These are phyloP conservation scores for Geotrichum australiense DNA, from an alignment of 1,139 yeast genomes.

Conservation along the genomic window DNA sequence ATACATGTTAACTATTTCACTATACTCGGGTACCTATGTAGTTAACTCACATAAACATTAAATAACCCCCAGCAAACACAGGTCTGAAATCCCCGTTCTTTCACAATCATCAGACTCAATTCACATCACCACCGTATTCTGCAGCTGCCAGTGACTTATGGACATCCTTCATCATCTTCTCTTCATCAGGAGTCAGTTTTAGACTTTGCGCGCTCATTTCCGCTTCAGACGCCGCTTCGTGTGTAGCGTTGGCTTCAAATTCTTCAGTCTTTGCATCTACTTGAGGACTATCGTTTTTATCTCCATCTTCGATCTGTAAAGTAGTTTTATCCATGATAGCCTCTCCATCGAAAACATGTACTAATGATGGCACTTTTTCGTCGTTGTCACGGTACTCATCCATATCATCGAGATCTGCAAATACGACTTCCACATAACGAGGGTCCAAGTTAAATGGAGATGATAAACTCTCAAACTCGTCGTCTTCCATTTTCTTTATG, in stretches of 20 bases:
- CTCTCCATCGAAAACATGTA: too few species aligned
- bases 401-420: background rate
- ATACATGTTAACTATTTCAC: too few species aligned
- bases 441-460: background rate
- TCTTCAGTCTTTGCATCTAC: background rate
- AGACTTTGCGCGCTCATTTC: too few species aligned
- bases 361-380: background rate
- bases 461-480: background rate
- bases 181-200: too few species aligned
- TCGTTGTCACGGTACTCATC: background rate
- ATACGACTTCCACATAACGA: constrained; percentile 3
- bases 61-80: too few species aligned
- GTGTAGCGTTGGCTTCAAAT: background rate
- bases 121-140: background rate
- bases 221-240: background rate
- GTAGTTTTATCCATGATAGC: background rate
- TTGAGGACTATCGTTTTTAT: background rate
- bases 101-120: too few species aligned
- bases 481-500: background rate
- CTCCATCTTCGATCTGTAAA: background rate
- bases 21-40: too few species aligned
- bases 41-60: too few species aligned
- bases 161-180: too few species aligned
- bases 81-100: too few species aligned
- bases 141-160: constrained; percentile 5